phyloP scores from a whole-genome alignment of 148 eudicot species.

The Pharnaceum exiguum region DNA sequence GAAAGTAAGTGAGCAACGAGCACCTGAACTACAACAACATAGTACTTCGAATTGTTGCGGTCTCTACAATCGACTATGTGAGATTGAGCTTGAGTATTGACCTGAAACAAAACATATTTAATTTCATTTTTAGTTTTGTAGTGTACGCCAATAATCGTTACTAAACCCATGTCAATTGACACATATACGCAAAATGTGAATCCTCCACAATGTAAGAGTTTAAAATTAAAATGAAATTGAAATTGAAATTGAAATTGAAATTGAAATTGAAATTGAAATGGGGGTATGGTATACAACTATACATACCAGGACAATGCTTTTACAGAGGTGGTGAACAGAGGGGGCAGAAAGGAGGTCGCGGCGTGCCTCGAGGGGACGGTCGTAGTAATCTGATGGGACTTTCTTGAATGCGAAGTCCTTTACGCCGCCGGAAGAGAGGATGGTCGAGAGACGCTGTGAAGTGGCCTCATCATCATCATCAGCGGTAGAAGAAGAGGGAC shows the following conservation, averaged over 20 bases:
- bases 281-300: constrained; percentile 69
- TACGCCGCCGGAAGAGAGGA: constrained; percentile 49
- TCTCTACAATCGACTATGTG: constrained; percentile 74
- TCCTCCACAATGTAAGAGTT: too few species aligned
- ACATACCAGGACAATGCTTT: constrained; percentile 88
- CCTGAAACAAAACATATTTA: constrained; percentile 52
- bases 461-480: constrained; percentile 32
- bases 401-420: constrained; percentile 61
- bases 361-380: constrained; percentile 54
- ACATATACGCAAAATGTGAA: too few species aligned
- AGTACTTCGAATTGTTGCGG: constrained; percentile 80
- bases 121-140: too few species aligned
- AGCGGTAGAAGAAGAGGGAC: constrained; percentile 26
- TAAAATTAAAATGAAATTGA: background rate
- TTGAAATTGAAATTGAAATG: constrained; percentile 49
- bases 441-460: constrained; percentile 61
- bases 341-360: constrained; percentile 67
- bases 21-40: constrained; percentile 95
- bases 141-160: too few species aligned
- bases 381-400: constrained; percentile 75
- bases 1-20: constrained; percentile 8
- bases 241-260: background rate
- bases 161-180: too few species aligned
- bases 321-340: constrained; percentile 90
- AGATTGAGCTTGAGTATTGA: constrained; percentile 89